These are phyloP conservation scores for Teunomyces lycoperdinae DNA, from an alignment of 805 yeast species.

Conservation along the genomic window DNA sequence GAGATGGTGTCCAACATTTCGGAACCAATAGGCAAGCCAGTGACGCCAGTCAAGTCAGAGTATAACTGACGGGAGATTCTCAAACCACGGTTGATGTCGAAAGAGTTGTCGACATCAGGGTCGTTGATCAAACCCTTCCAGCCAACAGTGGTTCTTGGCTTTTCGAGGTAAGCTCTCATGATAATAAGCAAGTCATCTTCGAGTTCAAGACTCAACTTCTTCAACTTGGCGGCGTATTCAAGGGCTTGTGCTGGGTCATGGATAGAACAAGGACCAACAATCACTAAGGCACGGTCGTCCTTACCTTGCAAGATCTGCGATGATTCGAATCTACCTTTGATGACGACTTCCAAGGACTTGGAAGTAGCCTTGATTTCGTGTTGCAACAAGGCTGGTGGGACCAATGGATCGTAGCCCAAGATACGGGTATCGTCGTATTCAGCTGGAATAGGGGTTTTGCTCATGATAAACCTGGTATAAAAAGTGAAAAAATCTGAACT, in stretches of 20 bases:
- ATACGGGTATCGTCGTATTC: constrained; percentile 77
- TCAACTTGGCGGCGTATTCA: constrained; percentile 76
- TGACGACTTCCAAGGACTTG: constrained; percentile 58
- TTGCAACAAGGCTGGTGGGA: constrained; percentile 88
- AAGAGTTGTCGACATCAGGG: constrained; percentile 90
- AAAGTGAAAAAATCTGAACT: background rate
- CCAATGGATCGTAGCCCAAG: constrained; percentile 89
- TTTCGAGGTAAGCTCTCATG: constrained; percentile 97
- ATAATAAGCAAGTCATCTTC: constrained; percentile 74
- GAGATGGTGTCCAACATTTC: constrained; percentile 98
- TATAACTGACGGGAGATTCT: constrained; percentile 83
- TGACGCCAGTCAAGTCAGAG: constrained; percentile 67
- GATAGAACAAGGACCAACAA: constrained; percentile 96
- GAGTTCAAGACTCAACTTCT: constrained; percentile 65
- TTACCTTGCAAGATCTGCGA: constrained; percentile 67
- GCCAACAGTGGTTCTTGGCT: constrained; percentile 98
- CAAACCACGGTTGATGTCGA: constrained; percentile 93
- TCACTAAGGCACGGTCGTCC: constrained; percentile 81
- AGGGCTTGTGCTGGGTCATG: constrained; percentile 89
- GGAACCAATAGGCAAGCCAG: constrained; percentile 87
- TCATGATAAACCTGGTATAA: constrained; percentile 1
- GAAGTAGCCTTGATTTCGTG: constrained; percentile 72
- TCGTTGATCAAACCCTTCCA: constrained; percentile 98
- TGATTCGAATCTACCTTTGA: constrained; percentile 75
- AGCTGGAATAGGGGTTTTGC: constrained; percentile 38